Evolutionary conservation across 2,329 filamentous ascomycete genomes (phyloP).

Genomic region (Hypoxylon sp.): DNA sequence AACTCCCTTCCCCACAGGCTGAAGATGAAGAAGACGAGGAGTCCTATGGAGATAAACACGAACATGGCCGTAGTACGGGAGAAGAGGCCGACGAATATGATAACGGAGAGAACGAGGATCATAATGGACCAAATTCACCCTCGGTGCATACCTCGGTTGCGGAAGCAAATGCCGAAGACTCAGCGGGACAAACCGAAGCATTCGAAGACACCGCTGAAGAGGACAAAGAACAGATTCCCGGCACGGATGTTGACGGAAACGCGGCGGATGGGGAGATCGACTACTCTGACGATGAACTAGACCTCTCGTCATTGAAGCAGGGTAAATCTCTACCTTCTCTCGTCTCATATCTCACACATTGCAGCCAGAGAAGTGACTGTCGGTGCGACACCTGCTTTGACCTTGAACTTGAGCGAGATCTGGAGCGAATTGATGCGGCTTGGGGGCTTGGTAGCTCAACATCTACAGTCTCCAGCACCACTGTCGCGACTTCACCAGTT

Average conservation of each 20-base stretch:
- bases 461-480: not conserved
- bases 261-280: conserved; percentile 40
- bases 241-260: conserved; percentile 19
- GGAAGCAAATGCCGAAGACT: conserved; percentile 21
- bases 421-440: conserved; percentile 22
- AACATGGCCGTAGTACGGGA: conserved; percentile 37
- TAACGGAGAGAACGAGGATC: conserved; percentile 46
- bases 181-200: conserved; percentile 19
- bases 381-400: conserved; percentile 44
- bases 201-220: conserved; percentile 19
- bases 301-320: conserved; percentile 48
- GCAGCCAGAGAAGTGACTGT: conserved; percentile 28
- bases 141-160: conserved; percentile 18
- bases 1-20: conserved; percentile 3
- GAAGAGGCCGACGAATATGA: conserved; percentile 36
- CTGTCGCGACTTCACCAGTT: not conserved
- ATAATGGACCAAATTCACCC: conserved; percentile 36
- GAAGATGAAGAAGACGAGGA: conserved; percentile 41
- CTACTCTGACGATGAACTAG: conserved; percentile 46
- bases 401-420: conserved; percentile 20
- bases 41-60: conserved; percentile 33
- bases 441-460: conserved; percentile 22
- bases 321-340: conserved; percentile 48
- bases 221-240: conserved; percentile 21
- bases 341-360: conserved; percentile 18